These are phyloP conservation scores for Microglena sp. DNA, from an alignment of 139 green algal genomes.

Conservation along the genomic window DNA sequence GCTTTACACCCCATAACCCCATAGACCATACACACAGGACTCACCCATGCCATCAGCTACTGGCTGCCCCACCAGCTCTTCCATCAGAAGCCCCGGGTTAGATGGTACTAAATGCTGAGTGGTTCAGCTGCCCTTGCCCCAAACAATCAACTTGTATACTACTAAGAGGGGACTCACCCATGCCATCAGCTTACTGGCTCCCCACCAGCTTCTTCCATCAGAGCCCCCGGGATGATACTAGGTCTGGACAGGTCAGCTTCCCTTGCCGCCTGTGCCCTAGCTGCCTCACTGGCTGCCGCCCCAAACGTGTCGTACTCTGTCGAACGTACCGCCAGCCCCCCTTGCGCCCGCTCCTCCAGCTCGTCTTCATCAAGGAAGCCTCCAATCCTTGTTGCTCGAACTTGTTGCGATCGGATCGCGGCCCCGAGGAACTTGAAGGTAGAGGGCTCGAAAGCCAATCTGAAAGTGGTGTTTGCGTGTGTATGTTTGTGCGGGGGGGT, in stretches of 20 bases:
- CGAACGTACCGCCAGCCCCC: background rate
- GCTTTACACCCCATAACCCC: too few species aligned
- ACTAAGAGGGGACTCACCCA: too few species aligned
- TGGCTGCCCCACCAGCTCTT: too few species aligned
- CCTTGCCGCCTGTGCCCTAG: slow-evolving; percentile 12
- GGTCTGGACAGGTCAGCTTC: slow-evolving; percentile 19
- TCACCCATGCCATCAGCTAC: too few species aligned
- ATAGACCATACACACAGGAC: too few species aligned
- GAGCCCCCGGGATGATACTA: slow-evolving; percentile 38
- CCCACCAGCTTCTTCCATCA: background rate
- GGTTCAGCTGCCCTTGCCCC: too few species aligned
- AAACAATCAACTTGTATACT: too few species aligned
- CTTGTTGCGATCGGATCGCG: slow-evolving; percentile 40
- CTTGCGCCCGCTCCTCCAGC: slow-evolving; percentile 50
- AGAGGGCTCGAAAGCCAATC: slow-evolving; percentile 71
- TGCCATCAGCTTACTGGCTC: too few species aligned
- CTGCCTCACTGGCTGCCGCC: slow-evolving; percentile 27
- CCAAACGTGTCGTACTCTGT: slow-evolving; percentile 82
- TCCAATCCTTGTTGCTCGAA: slow-evolving; percentile 39
- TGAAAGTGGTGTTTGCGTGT: too few species aligned
- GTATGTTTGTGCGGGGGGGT: too few species aligned
- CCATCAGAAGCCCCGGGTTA: too few species aligned
- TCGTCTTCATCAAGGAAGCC: slow-evolving; percentile 96
- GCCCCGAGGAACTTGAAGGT: slow-evolving; percentile 71
- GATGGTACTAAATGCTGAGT: too few species aligned